Evolutionary conservation across 2,329 filamentous ascomycete species (phyloP).

Genomic region (Tolypocladium paradoxum): DNA sequence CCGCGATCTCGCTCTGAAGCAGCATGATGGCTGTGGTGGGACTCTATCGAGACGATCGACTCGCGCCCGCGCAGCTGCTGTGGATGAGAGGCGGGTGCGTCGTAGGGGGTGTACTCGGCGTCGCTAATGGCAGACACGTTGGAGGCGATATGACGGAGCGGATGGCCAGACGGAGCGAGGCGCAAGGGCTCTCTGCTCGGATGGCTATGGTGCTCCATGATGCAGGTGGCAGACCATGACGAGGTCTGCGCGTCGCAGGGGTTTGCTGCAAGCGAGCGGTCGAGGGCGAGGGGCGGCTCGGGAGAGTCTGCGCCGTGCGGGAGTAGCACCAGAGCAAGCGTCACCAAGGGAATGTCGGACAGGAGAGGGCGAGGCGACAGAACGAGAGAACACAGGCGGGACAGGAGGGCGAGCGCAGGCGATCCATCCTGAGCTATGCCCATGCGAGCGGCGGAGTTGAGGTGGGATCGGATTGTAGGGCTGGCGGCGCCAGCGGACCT

Average conservation of each 20-base stretch:
- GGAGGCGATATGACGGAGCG: slow-evolving; percentile 21
- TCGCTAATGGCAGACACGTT: slow-evolving; percentile 22
- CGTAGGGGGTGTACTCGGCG: slow-evolving; percentile 14
- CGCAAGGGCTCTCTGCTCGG: slow-evolving; percentile 17
- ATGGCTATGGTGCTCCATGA: slow-evolving; percentile 21
- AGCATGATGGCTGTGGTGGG: slow-evolving; percentile 3
- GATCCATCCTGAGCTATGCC: not conserved
- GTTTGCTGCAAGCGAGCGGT: not conserved
- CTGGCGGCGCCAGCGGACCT: too few relatives aligned
- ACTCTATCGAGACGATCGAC: slow-evolving; percentile 9
- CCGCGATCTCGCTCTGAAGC: slow-evolving; percentile 8
- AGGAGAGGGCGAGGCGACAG: not conserved
- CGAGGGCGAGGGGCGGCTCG: not conserved
- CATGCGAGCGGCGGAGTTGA: not conserved
- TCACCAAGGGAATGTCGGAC: not conserved
- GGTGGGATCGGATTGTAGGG: not conserved
- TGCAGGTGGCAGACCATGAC: slow-evolving; percentile 12
- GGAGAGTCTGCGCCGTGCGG: not conserved
- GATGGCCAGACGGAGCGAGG: slow-evolving; percentile 1
- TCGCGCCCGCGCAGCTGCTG: slow-evolving; percentile 16
- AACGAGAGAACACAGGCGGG: not conserved
- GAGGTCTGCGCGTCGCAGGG: not conserved
- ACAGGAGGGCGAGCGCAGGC: not conserved
- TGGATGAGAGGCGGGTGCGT: slow-evolving; percentile 8
- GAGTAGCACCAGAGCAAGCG: not conserved